Conservation (phyloP, 768 basidiomycete genomes). For the Tubosaeta brunneosetosa region DNA sequence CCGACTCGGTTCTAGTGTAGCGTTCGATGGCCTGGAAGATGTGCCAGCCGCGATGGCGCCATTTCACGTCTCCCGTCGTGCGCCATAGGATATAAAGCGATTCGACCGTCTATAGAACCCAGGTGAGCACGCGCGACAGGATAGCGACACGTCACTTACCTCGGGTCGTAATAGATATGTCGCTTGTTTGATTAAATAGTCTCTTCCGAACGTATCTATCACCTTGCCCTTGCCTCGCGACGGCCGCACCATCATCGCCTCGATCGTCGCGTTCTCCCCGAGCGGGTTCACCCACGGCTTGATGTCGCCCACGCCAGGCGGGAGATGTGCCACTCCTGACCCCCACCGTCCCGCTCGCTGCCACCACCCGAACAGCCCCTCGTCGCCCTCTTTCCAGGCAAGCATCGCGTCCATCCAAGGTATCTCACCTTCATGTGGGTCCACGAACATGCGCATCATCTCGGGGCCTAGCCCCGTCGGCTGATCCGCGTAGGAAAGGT, state of each 20-base stretch:
- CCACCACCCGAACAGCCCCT: neutral
- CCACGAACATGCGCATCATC: slow-evolving; percentile 22
- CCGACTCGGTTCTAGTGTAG: slow-evolving; percentile 50
- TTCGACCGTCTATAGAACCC: slow-evolving; percentile 55
- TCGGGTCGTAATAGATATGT: slow-evolving; percentile 66
- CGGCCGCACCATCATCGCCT: neutral
- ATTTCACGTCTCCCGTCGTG: slow-evolving; percentile 59
- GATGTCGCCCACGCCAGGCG: slow-evolving; percentile 48
- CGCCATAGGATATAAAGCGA: slow-evolving; percentile 69
- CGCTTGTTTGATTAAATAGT: slow-evolving; percentile 46
- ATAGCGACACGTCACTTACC: slow-evolving; percentile 45
- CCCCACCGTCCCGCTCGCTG: neutral
- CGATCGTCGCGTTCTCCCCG: slow-evolving; percentile 6
- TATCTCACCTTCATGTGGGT: slow-evolving; percentile 6
- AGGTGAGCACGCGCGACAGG: neutral
- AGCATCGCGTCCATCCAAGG: slow-evolving; percentile 32
- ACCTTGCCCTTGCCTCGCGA: neutral
- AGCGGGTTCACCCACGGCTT: slow-evolving; percentile 20
- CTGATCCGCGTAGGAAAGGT: slow-evolving; percentile 68
- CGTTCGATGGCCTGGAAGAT: slow-evolving; percentile 65
- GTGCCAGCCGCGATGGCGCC: slow-evolving; percentile 68
- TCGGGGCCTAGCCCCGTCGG: slow-evolving; percentile 67
- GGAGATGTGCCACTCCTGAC: slow-evolving; percentile 34
- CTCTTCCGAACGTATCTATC: slow-evolving; percentile 32
- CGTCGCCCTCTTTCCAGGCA: slow-evolving; percentile 40